Percentiles rank a stretch among this genome's conserved stretches.
phyloP scores from a whole-genome alignment of 306 rosid genomes.

The Datisca glomerata region DNA sequence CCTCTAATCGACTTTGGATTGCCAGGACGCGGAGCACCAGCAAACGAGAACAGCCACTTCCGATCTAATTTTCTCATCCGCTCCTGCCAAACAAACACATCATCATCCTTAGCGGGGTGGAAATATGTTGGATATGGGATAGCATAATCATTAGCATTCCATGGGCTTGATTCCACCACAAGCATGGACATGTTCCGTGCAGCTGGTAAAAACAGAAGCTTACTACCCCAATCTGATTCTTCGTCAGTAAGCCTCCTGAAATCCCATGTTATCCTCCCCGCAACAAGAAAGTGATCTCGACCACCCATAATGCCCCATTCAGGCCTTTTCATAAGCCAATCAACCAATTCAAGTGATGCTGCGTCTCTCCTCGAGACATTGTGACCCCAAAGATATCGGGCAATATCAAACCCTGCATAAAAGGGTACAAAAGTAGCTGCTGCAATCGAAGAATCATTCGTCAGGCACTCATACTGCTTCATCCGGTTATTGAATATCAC shows the following conservation, averaged over 20 bases:
- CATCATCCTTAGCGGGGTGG: constrained; percentile 91
- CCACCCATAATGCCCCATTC: constrained; percentile 92
- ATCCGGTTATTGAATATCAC: constrained; percentile 83
- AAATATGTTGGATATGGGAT: constrained; percentile 96
- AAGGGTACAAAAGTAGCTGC: constrained; percentile 90
- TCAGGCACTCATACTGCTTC: constrained; percentile 94
- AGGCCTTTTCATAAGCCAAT: constrained; percentile 91
- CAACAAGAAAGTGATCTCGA: constrained; percentile 90
- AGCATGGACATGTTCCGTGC: constrained; percentile 99
- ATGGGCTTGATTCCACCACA: constrained; percentile 98
- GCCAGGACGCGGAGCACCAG: constrained; percentile 97
- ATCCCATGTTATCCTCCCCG: constrained; percentile 97
- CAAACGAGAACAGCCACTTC: constrained; percentile 85
- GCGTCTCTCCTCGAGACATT: constrained; percentile 77
- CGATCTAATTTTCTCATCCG: constrained; percentile 40
- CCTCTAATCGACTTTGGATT: constrained; percentile 81
- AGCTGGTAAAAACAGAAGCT: constrained; percentile 86
- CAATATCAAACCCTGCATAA: constrained; percentile 94
- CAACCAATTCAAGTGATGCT: constrained; percentile 75
- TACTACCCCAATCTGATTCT: constrained; percentile 82
- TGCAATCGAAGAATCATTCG: constrained; percentile 75
- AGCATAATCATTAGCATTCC: constrained; percentile 97
- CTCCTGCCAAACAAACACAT: constrained; percentile 42
- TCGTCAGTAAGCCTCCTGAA: constrained; percentile 68
- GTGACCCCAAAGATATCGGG: constrained; percentile 87